Evolutionary conservation across 768 basidiomycete genomes (phyloP), one percentile per base, ranked within the genome.

Genomic region (Trametopsis cervina): DNA sequence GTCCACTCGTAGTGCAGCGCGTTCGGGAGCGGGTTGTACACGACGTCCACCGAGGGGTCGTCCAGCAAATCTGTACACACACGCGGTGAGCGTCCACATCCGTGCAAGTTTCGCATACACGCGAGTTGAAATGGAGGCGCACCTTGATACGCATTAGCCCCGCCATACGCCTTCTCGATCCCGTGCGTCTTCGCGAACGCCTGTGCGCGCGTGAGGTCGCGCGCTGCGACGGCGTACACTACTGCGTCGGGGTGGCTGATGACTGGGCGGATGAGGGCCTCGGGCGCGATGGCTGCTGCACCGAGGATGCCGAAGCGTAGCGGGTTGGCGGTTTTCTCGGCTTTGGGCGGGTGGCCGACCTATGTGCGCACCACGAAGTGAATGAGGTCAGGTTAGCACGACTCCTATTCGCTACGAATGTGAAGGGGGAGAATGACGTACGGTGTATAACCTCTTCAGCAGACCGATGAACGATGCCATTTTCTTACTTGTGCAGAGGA

Each of bases 1-100:
- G 80, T 79, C 80, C 79, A 85, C 56, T 83, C 80, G 46, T 73
- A 79, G 53, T 84, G 80, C 26, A 83, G 64, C 12, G 70, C 74
- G 46, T 81, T 81, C 0, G 81, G 81, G 7, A 80, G 67, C 77
- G 81, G 72, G 46, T 78, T 81, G 57, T 83, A 82, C 15, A 81
- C 64, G 0, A 67, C 72, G 46, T 81, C 75, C 13, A 83, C 67
- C n/a, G 68, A 69, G 2, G 67, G 71, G 45, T 81, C 78, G 47
- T 78, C 68, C 23, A 83, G 57, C 21, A 80, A 54, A 35, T 69
- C 76, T 72, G 61, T 5, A 35, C 3, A 12, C 25, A 15, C 25
- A 5, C 26, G 37, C 42, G 24, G 41, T 39, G 23, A 41, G 21
- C 23, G 25, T 41, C 22, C n/a, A 17, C 18, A 5, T 17, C 15